Evolutionary conservation across 1,284 basidiomycete genomes (phyloP).

Genomic region (Ustilago vetiveriae): DNA sequence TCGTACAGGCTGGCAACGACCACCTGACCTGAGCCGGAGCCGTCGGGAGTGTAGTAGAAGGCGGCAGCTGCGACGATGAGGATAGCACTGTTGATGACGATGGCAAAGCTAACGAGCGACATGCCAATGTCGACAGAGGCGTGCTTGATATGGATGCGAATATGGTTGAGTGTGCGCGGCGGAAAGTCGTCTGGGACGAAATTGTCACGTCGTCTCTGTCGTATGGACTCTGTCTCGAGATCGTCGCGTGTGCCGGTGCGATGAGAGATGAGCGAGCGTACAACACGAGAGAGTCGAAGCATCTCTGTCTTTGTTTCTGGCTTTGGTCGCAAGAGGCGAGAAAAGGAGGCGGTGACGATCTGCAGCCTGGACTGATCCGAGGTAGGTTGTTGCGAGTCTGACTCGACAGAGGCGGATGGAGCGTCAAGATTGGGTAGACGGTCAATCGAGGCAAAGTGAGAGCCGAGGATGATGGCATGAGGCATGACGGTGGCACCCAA

Average conservation of each 20-base stretch:
- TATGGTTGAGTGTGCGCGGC: constrained; percentile 29
- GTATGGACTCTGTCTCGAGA: constrained; percentile 9
- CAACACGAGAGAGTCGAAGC: constrained; percentile 14
- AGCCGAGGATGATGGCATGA: constrained; percentile 88
- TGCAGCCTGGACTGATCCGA: constrained; percentile 14
- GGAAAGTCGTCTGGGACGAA: constrained; percentile 13
- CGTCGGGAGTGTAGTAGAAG: constrained; percentile 59
- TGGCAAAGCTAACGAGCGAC: constrained; percentile 67
- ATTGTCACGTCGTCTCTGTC: neutral
- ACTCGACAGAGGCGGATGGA: too few relatives aligned
- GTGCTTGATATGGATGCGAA: constrained; percentile 60
- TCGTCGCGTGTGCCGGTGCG: constrained; percentile 1
- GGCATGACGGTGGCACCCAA: constrained; percentile 77
- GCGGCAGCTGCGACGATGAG: constrained; percentile 72
- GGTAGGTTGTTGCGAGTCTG: neutral
- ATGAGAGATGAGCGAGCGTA: constrained; percentile 22
- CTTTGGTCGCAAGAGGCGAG: constrained; percentile 8
- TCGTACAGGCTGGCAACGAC: constrained; percentile 60
- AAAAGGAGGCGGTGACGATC: constrained; percentile 10
- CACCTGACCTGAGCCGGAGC: constrained; percentile 26
- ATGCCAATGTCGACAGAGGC: constrained; percentile 65
- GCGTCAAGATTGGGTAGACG: constrained; percentile 30
- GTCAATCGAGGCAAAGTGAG: constrained; percentile 70
- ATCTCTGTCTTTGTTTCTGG: constrained; percentile 18
- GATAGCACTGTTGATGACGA: constrained; percentile 83